phyloP scores from a whole-genome alignment of 495 filamentous ascomycete species.

The Saxophila tyrrhenica region DNA sequence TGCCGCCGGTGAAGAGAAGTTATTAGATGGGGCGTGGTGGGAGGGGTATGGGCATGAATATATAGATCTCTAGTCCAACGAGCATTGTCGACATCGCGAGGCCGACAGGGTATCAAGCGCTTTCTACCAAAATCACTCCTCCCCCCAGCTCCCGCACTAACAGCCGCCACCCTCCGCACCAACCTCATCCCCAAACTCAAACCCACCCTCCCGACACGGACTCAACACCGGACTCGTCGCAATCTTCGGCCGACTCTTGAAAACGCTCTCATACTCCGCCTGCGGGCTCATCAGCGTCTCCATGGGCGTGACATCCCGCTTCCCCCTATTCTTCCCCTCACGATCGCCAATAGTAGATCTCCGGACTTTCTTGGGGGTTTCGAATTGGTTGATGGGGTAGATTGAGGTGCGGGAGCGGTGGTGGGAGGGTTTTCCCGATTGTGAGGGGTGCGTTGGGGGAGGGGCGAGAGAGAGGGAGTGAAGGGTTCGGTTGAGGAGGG shows the following conservation, averaged over 20 bases:
- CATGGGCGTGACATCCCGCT: conserved; percentile 37
- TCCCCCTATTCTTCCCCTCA: conserved; percentile 20
- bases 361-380: conserved; percentile 38
- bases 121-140: not conserved
- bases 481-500: conserved; percentile 63
- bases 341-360: not conserved
- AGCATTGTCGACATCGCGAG: too few species aligned
- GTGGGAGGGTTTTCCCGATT: conserved; percentile 24
- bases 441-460: conserved; percentile 3
- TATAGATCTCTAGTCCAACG: too few species aligned
- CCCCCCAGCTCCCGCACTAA: not conserved
- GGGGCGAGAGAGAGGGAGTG: conserved; percentile 61
- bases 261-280: conserved; percentile 72
- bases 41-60: too few species aligned
- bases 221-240: conserved; percentile 52
- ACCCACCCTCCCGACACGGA: conserved; percentile 26
- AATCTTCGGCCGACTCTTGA: conserved; percentile 72
- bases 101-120: too few species aligned
- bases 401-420: conserved; percentile 35
- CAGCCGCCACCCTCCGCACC: too few species aligned
- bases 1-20: conserved; percentile 65
- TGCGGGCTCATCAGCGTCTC: conserved; percentile 54
- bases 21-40: conserved; percentile 2
- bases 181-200: not conserved
- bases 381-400: conserved; percentile 51